These are phyloP conservation scores for Calonectria pteridis DNA, from an alignment of 2,329 filamentous ascomycete species.

Conservation along the genomic window DNA sequence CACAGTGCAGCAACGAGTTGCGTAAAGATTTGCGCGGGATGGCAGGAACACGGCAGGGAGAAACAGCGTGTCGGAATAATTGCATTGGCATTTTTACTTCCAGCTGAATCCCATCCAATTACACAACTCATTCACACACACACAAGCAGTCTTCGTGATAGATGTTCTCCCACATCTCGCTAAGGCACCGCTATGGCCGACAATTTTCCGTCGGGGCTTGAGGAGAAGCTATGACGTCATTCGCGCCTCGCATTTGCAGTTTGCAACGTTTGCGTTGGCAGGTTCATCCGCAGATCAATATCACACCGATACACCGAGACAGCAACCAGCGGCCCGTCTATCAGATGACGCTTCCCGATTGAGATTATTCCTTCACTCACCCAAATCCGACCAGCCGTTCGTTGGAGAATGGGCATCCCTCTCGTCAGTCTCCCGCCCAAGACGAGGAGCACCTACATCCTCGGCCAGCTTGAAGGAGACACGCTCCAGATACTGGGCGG, in stretches of 20 bases:
- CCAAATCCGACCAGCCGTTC: background rate
- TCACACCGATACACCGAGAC: background rate
- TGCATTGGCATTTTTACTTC: background rate
- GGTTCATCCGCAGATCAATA: background rate
- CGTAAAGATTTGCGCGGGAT: background rate
- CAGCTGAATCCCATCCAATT: background rate
- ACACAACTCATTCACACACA: background rate
- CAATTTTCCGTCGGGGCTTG: background rate
- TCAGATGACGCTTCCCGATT: background rate
- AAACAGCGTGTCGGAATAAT: background rate
- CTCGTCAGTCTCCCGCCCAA: background rate
- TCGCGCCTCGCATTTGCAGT: background rate
- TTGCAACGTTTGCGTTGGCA: background rate
- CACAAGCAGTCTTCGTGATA: background rate
- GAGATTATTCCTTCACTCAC: background rate
- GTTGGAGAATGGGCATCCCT: background rate
- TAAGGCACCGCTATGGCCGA: background rate
- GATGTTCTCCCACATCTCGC: background rate
- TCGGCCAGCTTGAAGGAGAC: background rate
- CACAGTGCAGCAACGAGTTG: background rate
- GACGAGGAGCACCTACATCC: background rate
- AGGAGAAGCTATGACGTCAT: background rate
- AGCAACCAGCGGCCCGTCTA: background rate
- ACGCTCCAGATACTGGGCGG: background rate
- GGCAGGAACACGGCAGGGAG: background rate